Evolutionary conservation across 2,329 filamentous ascomycete species (phyloP), one percentile per base, ranked within the genome.

Genomic region (Penicillium sp.): DNA sequence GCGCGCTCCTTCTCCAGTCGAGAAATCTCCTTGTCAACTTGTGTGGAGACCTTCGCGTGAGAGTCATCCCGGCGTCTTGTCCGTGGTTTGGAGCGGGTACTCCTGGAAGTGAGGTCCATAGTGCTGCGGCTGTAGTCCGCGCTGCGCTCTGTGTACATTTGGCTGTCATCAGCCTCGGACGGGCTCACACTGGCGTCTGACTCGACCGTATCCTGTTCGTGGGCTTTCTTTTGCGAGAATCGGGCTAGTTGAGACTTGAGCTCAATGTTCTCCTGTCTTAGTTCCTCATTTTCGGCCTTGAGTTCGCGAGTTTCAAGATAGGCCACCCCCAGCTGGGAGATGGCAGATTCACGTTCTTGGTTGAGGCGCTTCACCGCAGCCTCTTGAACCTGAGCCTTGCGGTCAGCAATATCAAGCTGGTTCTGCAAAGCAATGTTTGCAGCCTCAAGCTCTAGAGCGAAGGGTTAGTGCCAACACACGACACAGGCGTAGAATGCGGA

Each of bases 341-440:
- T 68, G 25, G 79, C 71, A 39, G 73, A 73, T 50, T 81, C 78
- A 23, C 77, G 72, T 50, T 83, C 79, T 25, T 74, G 69, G 13
- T 68, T 75, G 27, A 80, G 57, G 11, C 74, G 73, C 53, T 76
- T 76, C 41, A 78, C 68, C 4, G 74, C 70, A 26, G 75, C 72
- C 29, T 81, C 77, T 15, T 74, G 67, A 4, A 76, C 68, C 14
- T 75, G 71, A 2, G 68, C 58, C 58, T 80, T 80, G 28, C 77
- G 74, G 44, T 79, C 74, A 11, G 74, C 66, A 33, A 75, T 68
- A 36, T 79, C 75, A 3, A 81, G 62, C 36, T 74, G 74, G 16
- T 75, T 74, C 47, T 79, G 75, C 17, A 80, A 61, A 11, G 72
- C 69, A 43, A 78, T 65, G 29, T 79, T 70, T 29, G 71, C 70